These are phyloP conservation scores for Dactylellina cionopaga DNA, from an alignment of 2,329 filamentous ascomycete genomes.

Conservation along the genomic window DNA sequence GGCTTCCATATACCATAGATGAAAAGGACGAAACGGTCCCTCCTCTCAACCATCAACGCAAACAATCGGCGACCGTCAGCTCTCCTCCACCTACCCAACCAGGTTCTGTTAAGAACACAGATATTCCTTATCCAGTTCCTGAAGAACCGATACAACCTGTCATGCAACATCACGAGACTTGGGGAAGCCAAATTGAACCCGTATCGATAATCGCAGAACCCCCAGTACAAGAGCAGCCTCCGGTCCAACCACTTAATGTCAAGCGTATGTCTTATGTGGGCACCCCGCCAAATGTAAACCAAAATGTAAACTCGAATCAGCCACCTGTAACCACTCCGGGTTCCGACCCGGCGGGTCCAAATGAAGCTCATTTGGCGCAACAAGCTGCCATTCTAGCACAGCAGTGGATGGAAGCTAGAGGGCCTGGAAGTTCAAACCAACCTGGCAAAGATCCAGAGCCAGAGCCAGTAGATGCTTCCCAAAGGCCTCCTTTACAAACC, in stretches of 20 bases:
- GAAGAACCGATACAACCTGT: constrained; percentile 20
- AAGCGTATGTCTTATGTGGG: constrained; percentile 26
- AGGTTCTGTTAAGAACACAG: constrained; percentile 6
- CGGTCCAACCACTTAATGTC: constrained; percentile 41
- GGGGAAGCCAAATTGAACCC: constrained; percentile 21
- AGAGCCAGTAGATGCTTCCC: constrained; percentile 6
- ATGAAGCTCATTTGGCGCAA: constrained; percentile 33
- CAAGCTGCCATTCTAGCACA: constrained; percentile 47
- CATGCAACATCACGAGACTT: constrained; percentile 20
- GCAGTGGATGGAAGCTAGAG: constrained; percentile 34
- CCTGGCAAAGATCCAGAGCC: background rate
- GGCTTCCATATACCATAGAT: constrained; percentile 45
- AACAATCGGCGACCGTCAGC: constrained; percentile 8
- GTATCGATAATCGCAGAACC: constrained; percentile 6
- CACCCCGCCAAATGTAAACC: background rate
- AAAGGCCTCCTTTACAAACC: constrained; percentile 4
- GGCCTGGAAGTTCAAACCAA: background rate
- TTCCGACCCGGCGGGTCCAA: constrained; percentile 19
- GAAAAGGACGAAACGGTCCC: constrained; percentile 31
- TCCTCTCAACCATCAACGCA: constrained; percentile 27
- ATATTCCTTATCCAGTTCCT: constrained; percentile 14
- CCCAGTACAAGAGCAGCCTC: constrained; percentile 7
- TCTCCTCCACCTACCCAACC: constrained; percentile 6
- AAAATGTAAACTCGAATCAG: background rate
- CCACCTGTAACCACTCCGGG: background rate